Conservation (phyloP, 2,329 filamentous ascomycete species). For the Colletotrichum tabaci region DNA sequence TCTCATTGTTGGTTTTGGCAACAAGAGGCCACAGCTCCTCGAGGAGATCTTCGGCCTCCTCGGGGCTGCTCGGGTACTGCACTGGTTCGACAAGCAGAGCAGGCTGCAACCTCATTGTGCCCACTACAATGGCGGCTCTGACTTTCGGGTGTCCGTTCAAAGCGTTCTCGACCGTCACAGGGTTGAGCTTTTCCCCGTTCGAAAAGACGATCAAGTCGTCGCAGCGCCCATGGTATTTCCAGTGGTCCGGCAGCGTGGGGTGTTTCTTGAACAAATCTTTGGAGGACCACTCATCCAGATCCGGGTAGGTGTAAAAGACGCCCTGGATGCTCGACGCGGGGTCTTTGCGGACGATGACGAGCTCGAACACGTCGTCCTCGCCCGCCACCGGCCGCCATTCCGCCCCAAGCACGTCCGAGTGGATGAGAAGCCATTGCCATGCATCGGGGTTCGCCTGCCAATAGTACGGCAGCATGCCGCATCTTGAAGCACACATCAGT, state of each 20-base stretch:
- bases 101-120: constrained; percentile 61
- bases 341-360: background rate
- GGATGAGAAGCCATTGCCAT: background rate
- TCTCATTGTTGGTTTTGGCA: constrained; percentile 56
- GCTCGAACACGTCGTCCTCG: constrained; percentile 3
- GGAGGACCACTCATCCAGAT: constrained; percentile 54
- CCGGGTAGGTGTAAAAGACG: constrained; percentile 58
- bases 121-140: constrained; percentile 61
- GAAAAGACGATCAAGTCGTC: constrained; percentile 62
- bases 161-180: constrained; percentile 57
- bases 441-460: background rate
- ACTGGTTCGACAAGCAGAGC: constrained; percentile 63
- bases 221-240: constrained; percentile 52
- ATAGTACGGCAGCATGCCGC: background rate
- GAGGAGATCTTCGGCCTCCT: constrained; percentile 49
- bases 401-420: background rate
- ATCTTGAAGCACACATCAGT: background rate
- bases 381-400: background rate
- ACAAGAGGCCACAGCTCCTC: constrained; percentile 60
- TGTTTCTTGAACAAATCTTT: constrained; percentile 60
- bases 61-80: constrained; percentile 45
- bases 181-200: constrained; percentile 66
- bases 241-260: constrained; percentile 52
- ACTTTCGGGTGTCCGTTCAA: constrained; percentile 56
- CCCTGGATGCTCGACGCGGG: background rate